Base-by-base conservation (phyloP, 345 rosid genomes). In the Capsella bursapastoris region DNA sequence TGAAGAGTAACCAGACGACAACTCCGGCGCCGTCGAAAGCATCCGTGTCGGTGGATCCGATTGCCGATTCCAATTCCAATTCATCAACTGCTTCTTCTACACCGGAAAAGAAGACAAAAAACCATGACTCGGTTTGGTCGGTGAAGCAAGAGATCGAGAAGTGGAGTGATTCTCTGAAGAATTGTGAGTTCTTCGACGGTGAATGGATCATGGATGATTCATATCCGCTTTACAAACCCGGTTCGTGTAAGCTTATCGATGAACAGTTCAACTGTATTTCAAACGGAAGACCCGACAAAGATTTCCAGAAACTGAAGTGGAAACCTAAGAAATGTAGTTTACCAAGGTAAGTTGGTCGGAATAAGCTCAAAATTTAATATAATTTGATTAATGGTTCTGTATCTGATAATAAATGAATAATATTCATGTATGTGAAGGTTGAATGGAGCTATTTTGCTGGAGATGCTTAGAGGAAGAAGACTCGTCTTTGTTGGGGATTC, bases 401-500 rank as follows among this genome's bases (percentile, higher is more conserved):
- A 64, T 63, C 14, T 31, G 25, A 59, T 50, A 58, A 57, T 40
- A 74, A 32, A 43, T 51, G 22, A 7, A 35, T 57, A 7, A 11
- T 58, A 11, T 64, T 11, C 11, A 28, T 41, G 11, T 49, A 31
- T 50, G 1, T 35, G 55, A 51, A 95, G 99, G 88, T 82, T 95
- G 74, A 74, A 89, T 79, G 93, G 88, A 15, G 76, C 41, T 32
- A 78, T 78, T 18, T 83, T 95, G 96, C 28, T 95, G 70, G 85
- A 92, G 60, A 63, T 95, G 86, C 75, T 95, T 52, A 89, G 87
- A 75, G 98, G 98, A 57, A 95, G 92, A 83, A 77, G 99, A 10
- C 89, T 95, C 15, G 98, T 82, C 18, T 92, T 95, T 37, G 97
- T 95, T 0, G 99, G 99, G 0, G 99, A 95, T 83, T 95, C 99